A percentile compares a stretch with the other conserved stretches of the same genome.
Evolutionary conservation across 306 rosid species (phyloP).

Genomic region (Lotus japonicus): DNA sequence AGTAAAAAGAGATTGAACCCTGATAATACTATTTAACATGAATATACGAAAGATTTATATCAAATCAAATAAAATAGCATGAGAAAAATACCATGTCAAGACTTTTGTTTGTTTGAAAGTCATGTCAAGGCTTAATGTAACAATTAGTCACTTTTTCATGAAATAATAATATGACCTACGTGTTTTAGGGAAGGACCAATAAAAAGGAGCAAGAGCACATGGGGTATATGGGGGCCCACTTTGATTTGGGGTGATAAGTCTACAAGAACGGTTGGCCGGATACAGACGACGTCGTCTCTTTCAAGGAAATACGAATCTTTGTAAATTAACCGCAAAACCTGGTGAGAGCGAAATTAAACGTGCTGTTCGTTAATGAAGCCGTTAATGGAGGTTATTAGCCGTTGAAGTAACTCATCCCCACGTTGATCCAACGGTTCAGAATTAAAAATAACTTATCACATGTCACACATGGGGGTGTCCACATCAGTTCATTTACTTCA

Average conservation of each 20-base stretch:
- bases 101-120: too few relatives aligned
- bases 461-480: constrained; percentile 17
- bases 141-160: not conserved
- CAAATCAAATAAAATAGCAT: too few relatives aligned
- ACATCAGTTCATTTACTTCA: not conserved
- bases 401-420: constrained; percentile 14
- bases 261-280: not conserved
- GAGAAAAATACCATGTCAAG: too few relatives aligned
- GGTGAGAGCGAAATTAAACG: not conserved
- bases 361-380: constrained; percentile 29
- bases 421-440: not conserved
- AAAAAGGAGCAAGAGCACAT: constrained; percentile 17
- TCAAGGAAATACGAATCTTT: constrained; percentile 22
- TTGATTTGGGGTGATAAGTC: not conserved
- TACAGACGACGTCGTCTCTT: constrained; percentile 23
- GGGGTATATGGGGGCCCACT: not conserved
- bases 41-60: too few relatives aligned
- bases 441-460: not conserved
- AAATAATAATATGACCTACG: not conserved
- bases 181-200: not conserved
- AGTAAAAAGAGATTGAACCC: too few relatives aligned
- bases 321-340: constrained; percentile 8
- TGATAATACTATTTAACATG: too few relatives aligned
- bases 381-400: constrained; percentile 37
- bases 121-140: too few relatives aligned